Base-by-base conservation (phyloP, 345 rosid genomes). In the Erysimum cheiranthoides region DNA sequence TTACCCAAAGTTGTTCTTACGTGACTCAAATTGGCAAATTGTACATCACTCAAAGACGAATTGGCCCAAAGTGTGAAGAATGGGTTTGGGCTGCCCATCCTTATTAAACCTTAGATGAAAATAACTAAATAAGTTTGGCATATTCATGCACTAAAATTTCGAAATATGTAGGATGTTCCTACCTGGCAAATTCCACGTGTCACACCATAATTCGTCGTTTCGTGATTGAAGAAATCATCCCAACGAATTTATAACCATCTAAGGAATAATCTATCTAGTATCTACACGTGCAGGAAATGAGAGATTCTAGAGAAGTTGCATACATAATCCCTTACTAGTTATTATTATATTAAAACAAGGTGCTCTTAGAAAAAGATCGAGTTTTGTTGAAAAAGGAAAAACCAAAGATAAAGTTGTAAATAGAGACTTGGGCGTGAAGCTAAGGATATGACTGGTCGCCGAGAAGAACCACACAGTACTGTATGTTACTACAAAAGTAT, bases 361-460 rank as follows among this genome's bases (percentile, higher is more conserved):
- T 35, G 18, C 4, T 21, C 27, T 28, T 27, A 42, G 35, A 43
- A 2, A 43, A 42, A 28, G 25, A 42, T 27, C 5, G 27, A 63
- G 54, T 5, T 43, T 30, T 30, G 39, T n/a, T 10, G 14, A 30
- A 46, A 47, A 59, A 35, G 16, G 64, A 5, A 42, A 43, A 59
- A 34, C 11, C 3, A 46, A 30, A 45, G 54, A 18, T 36, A 72
- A 73, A 63, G 70, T 56, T 25, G 40, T 11, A 62, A 32, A 12
- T 11, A 58, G 54, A 68, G 50, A 68, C 85, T 80, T 80, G 82
- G 1, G 71, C 16, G 18, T 50, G 80, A 78, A 83, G 84, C 76
- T 57, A 65, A 62, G 12, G 56, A 66, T 78, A 61, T 35, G 38
- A 51, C 65, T 64, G 86, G 84, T 73, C 36, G 64, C 66, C 71